phyloP scores from a whole-genome alignment of 345 rosid species.

The Ailanthus altissimus region DNA sequence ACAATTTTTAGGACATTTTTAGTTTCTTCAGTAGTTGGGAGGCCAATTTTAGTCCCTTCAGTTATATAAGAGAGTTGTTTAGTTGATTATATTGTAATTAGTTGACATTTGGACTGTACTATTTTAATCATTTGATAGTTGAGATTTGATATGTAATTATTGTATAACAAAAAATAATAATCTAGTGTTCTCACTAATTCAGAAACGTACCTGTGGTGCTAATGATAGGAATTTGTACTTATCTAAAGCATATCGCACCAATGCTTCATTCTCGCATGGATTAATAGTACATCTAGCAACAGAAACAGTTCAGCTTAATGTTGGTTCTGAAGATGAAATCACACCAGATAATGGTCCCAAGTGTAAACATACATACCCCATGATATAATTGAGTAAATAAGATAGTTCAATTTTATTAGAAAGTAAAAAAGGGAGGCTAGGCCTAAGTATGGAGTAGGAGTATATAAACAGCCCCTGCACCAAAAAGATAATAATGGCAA shows the following conservation, averaged over 20 bases:
- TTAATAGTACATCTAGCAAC: conserved; percentile 83
- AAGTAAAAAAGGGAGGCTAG: neutral
- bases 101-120: no score
- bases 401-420: neutral
- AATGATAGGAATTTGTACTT: conserved; percentile 75
- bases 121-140: no score
- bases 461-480: neutral
- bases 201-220: conserved; percentile 69
- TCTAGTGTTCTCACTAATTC: neutral
- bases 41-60: no score
- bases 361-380: neutral
- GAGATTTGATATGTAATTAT: no score
- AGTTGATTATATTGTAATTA: no score
- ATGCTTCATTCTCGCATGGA: conserved; percentile 93
- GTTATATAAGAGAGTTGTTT: no score
- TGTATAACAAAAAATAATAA: no score
- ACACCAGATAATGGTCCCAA: neutral
- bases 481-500: neutral
- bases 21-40: no score
- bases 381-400: neutral
- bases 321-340: neutral
- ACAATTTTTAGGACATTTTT: no score
- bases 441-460: neutral
- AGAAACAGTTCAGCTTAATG: conserved; percentile 6
- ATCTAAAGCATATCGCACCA: conserved; percentile 93